Evolutionary conservation across 805 yeast species (phyloP).

Genomic region (Starmerella davenportii): DNA sequence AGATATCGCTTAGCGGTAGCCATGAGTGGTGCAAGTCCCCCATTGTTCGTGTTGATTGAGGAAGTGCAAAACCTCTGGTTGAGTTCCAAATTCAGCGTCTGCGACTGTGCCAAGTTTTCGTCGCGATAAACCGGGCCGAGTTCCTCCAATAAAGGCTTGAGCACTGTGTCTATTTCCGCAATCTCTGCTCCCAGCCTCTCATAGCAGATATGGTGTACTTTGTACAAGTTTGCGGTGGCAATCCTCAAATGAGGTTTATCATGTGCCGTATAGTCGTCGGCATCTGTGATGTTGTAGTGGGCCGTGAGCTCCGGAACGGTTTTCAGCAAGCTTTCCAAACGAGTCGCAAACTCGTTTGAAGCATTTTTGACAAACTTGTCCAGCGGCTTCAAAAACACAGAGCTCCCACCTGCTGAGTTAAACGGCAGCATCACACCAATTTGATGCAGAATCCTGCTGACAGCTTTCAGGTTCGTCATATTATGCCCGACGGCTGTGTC

Average conservation of each 20-base stretch:
- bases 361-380: conserved; percentile 49
- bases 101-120: conserved; percentile 36
- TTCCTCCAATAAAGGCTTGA: conserved; percentile 29
- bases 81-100: conserved; percentile 37
- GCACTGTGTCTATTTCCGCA: conserved; percentile 32
- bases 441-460: conserved; percentile 45
- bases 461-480: conserved; percentile 35
- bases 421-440: conserved; percentile 53
- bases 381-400: conserved; percentile 59
- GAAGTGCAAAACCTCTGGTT: conserved; percentile 35
- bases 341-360: conserved; percentile 29
- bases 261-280: conserved; percentile 49
- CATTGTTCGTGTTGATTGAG: conserved; percentile 10
- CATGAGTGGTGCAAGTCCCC: conserved; percentile 19
- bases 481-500: conserved; percentile 24
- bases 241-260: conserved; percentile 26
- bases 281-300: conserved; percentile 38
- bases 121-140: conserved; percentile 28
- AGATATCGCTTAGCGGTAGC: conserved; percentile 51
- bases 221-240: conserved; percentile 23
- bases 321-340: conserved; percentile 31
- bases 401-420: conserved; percentile 25
- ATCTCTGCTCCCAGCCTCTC: conserved; percentile 18
- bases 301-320: conserved; percentile 39
- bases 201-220: conserved; percentile 25